Evolutionary conservation across 805 yeast genomes (phyloP).

Genomic region (Komagataella populi): DNA sequence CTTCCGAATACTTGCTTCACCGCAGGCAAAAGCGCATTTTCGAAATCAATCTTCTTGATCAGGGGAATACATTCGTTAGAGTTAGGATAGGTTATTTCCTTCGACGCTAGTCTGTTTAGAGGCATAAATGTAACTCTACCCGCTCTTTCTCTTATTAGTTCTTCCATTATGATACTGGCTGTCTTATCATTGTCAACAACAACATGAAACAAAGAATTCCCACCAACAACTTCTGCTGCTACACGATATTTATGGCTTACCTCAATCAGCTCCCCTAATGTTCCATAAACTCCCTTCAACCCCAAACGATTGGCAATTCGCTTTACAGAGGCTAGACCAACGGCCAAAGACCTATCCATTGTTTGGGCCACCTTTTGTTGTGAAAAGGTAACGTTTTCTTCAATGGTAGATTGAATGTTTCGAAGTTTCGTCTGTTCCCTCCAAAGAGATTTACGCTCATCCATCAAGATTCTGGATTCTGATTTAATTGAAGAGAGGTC

Average conservation of each 20-base stretch:
- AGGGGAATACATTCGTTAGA: conserved; percentile 63
- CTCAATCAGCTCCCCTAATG: conserved; percentile 70
- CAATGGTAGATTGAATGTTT: conserved; percentile 39
- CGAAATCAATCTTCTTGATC: conserved; percentile 57
- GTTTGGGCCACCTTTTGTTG: conserved; percentile 54
- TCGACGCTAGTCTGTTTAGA: conserved; percentile 46
- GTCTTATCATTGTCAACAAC: conserved; percentile 83
- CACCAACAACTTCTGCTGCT: conserved; percentile 86
- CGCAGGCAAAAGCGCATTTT: conserved; percentile 44
- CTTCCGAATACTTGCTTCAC: conserved; percentile 71
- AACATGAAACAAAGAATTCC: conserved; percentile 71
- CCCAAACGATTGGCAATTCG: conserved; percentile 47
- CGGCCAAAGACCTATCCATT: conserved; percentile 57
- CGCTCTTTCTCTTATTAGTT: conserved; percentile 49
- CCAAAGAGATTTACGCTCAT: conserved; percentile 64
- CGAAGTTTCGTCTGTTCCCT: conserved; percentile 59
- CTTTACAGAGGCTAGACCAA: conserved; percentile 59
- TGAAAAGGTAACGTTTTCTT: conserved; percentile 40
- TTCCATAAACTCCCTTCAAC: conserved; percentile 62
- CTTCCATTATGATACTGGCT: conserved; percentile 69
- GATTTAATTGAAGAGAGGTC: conserved; percentile 21
- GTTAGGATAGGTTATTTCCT: conserved; percentile 40
- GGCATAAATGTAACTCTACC: conserved; percentile 93
- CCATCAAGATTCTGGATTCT: conserved; percentile 33
- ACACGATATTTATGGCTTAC: conserved; percentile 73